Evolutionary conservation across 768 basidiomycete species (phyloP), one percentile per base, ranked within the genome.

Genomic region (Mycena metata): DNA sequence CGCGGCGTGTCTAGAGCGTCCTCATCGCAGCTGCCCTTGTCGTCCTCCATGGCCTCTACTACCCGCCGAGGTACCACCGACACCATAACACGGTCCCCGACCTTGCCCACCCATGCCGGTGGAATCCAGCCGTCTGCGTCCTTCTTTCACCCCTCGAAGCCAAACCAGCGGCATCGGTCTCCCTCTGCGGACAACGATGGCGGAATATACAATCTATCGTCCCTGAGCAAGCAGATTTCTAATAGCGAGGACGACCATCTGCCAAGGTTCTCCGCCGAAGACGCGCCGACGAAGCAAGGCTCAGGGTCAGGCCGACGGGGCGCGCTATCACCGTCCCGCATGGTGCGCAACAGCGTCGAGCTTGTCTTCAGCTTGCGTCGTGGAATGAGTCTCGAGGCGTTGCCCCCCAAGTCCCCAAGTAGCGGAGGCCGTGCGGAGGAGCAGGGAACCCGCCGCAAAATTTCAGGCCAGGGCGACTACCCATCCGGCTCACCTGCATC

Each of bases 121-220:
- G 93, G 92, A 35, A 91, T 94, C 24, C 88, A 90, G 63, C 92
- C 94, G 19, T 89, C 92, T 11, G 88, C 92, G 6, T 90, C 91
- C 10, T 94, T 95, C 81, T 94, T 94, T 75, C 88, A 84, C 24
- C 91, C 92, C 5, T 86, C 89, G 8, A 84, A 89, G 56, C 92
- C 91, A 36, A 36, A 36, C 36, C 36, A 36, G 0, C 82, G 82
- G 62, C 76, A 76, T 13, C 78, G 66, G 77, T 52, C 83, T 78
- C 69, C 85, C 83, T 35, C 86, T 77, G 21, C 82, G 82, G 57
- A 80, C 55, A 77, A 74, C 67, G 80, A 79, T 49, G 73, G 81
- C 30, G 79, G 83, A 42, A 74, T 79, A 2, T 82, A 83, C 54
- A 80, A 82, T 51, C 80, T 89, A 41, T 77, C 83, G 6, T 76